Evolutionary conservation across 2,329 filamentous ascomycete genomes (phyloP).

Genomic region (Karstenula rhodostoma): DNA sequence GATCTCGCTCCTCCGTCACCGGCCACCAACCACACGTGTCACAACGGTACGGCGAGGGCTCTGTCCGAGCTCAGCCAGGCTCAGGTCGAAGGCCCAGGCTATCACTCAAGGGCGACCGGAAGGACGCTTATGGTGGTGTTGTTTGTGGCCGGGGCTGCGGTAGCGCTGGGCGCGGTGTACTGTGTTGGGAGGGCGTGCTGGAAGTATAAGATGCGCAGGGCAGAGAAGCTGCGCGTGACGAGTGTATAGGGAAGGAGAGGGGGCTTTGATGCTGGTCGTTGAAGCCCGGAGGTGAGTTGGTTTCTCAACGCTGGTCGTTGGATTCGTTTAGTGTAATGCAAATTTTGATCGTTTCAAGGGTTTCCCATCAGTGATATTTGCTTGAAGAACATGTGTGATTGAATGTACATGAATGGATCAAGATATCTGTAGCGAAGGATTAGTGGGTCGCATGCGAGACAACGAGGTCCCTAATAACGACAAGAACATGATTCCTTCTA

Average conservation of each 20-base stretch:
- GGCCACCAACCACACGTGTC: neutral
- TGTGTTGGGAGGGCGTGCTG: neutral
- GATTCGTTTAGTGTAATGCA: neutral
- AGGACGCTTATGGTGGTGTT: neutral
- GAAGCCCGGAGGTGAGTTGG: neutral
- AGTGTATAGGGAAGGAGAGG: neutral
- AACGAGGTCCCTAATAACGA: too few relatives aligned
- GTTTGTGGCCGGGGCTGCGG: neutral
- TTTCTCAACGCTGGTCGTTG: neutral
- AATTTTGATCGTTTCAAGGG: neutral
- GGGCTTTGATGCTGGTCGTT: neutral
- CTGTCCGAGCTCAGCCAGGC: neutral
- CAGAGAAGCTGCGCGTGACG: neutral
- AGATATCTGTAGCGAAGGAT: too few relatives aligned
- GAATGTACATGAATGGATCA: too few relatives aligned
- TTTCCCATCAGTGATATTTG: too few relatives aligned
- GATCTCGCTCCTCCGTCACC: neutral
- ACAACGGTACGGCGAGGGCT: neutral
- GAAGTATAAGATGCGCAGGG: neutral
- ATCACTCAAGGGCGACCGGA: neutral
- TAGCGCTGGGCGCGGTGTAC: neutral
- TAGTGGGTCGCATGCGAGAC: too few relatives aligned
- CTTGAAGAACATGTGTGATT: too few relatives aligned
- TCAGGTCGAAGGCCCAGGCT: neutral
- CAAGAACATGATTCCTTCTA: too few relatives aligned